Evolutionary conservation across 2,329 filamentous ascomycete genomes (phyloP).

Genomic region (Penicillium italicum): DNA sequence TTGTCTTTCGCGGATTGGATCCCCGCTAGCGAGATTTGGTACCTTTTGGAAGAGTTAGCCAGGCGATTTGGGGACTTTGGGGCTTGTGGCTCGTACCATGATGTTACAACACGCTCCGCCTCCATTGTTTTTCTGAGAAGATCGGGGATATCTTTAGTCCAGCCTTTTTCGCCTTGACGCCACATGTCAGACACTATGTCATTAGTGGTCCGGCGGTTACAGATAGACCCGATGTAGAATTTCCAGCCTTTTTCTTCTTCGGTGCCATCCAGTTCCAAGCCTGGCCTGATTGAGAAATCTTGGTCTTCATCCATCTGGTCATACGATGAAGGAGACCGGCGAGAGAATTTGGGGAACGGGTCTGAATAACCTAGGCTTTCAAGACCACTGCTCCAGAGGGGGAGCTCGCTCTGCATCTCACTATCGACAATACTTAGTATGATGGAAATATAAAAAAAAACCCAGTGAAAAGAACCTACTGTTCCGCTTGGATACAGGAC

Average conservation of each 20-base stretch:
- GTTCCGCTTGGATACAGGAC: conserved; percentile 27
- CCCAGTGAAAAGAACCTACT: conserved; percentile 10
- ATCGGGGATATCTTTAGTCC: conserved; percentile 16
- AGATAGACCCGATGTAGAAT: conserved; percentile 24
- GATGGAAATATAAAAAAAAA: neutral
- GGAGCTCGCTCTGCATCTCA: conserved; percentile 24
- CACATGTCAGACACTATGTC: conserved; percentile 24
- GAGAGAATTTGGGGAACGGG: conserved; percentile 19
- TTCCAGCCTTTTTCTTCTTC: conserved; percentile 24
- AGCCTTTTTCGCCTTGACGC: conserved; percentile 19
- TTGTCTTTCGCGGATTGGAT: conserved; percentile 8
- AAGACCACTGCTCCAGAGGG: conserved; percentile 23
- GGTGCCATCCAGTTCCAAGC: conserved; percentile 8
- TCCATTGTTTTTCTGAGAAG: conserved; percentile 13
- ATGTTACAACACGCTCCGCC: conserved; percentile 17
- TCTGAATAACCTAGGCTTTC: conserved; percentile 20
- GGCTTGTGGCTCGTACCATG: conserved; percentile 14
- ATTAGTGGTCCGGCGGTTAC: conserved; percentile 24
- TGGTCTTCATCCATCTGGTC: conserved; percentile 14
- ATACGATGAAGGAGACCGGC: conserved; percentile 7
- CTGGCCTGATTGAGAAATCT: neutral
- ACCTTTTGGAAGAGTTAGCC: conserved; percentile 10
- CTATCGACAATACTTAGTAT: conserved; percentile 4
- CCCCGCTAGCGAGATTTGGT: conserved; percentile 14
- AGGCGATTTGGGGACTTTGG: neutral